Conservation (phyloP, 106 monocot genomes). For the Dendrobium huoshanense region DNA sequence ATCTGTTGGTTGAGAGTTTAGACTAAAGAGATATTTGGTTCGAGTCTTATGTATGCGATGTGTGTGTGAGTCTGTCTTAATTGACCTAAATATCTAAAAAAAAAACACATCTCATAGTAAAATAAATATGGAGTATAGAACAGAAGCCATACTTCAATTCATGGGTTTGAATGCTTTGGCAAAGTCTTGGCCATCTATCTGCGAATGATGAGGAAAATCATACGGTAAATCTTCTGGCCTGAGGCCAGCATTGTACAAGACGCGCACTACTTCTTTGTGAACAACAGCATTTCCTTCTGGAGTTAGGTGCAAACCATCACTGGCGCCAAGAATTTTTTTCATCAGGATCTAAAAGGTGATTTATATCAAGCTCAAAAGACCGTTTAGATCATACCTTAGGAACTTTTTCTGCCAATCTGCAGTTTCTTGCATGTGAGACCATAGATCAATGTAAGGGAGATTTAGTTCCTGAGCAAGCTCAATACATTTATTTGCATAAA, state of each 20-base stretch:
- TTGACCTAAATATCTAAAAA: too few relatives aligned
- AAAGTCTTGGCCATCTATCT: conserved; percentile 35
- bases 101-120: too few relatives aligned
- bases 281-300: conserved; percentile 79
- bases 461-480: conserved; percentile 62
- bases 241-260: conserved; percentile 35
- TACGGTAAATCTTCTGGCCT: conserved; percentile 47
- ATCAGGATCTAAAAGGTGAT: too few relatives aligned
- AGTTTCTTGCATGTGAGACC: conserved; percentile 79
- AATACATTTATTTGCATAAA: conserved; percentile 68
- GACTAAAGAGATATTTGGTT: too few relatives aligned
- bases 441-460: conserved; percentile 65
- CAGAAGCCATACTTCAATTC: neutral
- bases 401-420: conserved; percentile 70
- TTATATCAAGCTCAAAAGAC: neutral
- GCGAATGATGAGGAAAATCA: conserved; percentile 88
- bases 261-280: conserved; percentile 46
- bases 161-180: conserved; percentile 32
- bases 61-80: too few relatives aligned
- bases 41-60: too few relatives aligned
- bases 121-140: too few relatives aligned
- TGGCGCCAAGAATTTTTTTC: conserved; percentile 6
- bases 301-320: conserved; percentile 88
- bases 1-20: too few relatives aligned
- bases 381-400: conserved; percentile 43